These are phyloP conservation scores for Leptographium procerum DNA, from an alignment of 2,329 filamentous ascomycete species.

Conservation along the genomic window DNA sequence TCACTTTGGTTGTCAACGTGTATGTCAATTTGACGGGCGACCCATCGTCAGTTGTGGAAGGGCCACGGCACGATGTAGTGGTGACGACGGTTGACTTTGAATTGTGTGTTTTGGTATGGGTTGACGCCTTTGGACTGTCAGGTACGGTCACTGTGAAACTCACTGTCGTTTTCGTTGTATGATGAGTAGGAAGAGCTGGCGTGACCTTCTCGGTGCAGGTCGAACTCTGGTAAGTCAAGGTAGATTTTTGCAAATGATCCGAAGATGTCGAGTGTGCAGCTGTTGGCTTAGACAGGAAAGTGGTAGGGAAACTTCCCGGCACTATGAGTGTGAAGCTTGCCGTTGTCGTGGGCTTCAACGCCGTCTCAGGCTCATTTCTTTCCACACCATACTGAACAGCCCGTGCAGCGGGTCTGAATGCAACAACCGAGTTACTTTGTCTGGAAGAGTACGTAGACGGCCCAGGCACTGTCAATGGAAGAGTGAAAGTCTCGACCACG, in stretches of 20 bases:
- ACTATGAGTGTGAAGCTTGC: conserved; percentile 12
- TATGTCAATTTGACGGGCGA: conserved; percentile 2
- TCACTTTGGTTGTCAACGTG: conserved; percentile 3
- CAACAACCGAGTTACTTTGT: too few relatives aligned
- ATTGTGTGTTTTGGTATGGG: not conserved
- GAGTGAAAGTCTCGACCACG: conserved; percentile 9
- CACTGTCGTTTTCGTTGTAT: conserved; percentile 1
- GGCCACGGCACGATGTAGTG: not conserved
- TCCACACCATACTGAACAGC: not conserved
- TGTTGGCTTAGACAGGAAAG: not conserved
- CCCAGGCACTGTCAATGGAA: not conserved
- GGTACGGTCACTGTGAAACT: conserved; percentile 6
- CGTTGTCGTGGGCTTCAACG: conserved; percentile 7
- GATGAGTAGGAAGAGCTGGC: not conserved
- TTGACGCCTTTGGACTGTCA: not conserved
- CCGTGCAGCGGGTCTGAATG: not conserved
- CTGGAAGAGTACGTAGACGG: too few relatives aligned
- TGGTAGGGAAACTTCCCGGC: not conserved
- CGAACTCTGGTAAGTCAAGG: not conserved
- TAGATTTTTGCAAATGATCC: not conserved
- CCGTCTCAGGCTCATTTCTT: not conserved
- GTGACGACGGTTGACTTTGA: not conserved
- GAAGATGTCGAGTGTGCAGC: not conserved
- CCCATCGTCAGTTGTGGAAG: not conserved
- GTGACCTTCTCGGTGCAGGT: not conserved